Evolutionary conservation across 1,284 basidiomycete genomes (phyloP), one percentile per base, ranked within the genome.

Genomic region (Boletus albobrunnescens): DNA sequence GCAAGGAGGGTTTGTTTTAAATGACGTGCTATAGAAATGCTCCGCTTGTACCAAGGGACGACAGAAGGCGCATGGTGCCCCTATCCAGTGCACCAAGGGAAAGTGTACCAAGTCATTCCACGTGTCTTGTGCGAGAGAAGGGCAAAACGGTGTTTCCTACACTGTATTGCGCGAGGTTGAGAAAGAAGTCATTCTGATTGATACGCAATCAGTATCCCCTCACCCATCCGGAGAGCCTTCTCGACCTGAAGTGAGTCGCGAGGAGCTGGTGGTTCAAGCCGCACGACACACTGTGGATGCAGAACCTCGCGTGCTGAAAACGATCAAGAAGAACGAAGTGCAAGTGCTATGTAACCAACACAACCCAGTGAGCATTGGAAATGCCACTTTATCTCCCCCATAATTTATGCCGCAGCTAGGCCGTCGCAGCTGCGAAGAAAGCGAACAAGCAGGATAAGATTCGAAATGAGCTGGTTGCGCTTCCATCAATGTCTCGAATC

Each of bases 81-180:
- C 94, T 47, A 84, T 96, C 24, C 94, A 97, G 61, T 97, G 94
- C 64, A 91, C 91, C 10, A 91, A 91, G 65, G 91, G 91, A 49
- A 94, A 91, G 69, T 96, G 95, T 62, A 77, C 89, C 2, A 91
- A 90, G 58, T 91, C 95, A 0, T 96, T 91, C 68, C 95, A 99
- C 63, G 85, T 96, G 23, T 88, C 85, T 2, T 99, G 95, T 65
- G 95, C 95, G 0, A 72, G 74, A 23, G 78, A 81, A 20, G 79
- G 78, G 0, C 67, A 67, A 6, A 71, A 61, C 7, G 77, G 81
- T 11, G 75, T 90, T 36, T 70, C 79, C 13, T 90, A 85, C 59
- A 69, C 68, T 3, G 72, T 86, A 19, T 50, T 86, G 12, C 72
- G 77, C 41, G 82, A 89, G 52, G 78, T 89, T 0, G 86, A 89